Evolutionary conservation across 208 protist species (phyloP).

Genomic region (Vickermania spadyakhi): DNA sequence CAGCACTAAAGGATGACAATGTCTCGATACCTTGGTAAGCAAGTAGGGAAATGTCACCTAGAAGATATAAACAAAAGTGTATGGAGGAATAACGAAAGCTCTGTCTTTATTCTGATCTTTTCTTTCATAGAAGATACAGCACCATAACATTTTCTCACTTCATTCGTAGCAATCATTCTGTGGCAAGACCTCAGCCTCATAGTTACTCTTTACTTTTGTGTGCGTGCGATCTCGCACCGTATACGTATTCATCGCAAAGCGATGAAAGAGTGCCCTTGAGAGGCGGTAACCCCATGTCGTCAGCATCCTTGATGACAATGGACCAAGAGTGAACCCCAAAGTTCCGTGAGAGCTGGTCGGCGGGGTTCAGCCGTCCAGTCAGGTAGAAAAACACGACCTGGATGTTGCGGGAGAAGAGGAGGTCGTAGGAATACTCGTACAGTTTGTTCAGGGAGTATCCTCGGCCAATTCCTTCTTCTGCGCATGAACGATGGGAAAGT

Average conservation of each 20-base stretch:
- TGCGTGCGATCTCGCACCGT: no score
- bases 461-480: not conserved
- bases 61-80: no score
- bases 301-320: not conserved
- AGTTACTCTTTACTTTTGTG: no score
- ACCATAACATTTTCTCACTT: no score
- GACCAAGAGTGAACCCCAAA: not conserved
- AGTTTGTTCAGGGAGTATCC: conserved; percentile 2
- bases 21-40: no score
- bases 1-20: no score
- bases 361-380: not conserved
- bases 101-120: no score
- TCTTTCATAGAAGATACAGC: no score
- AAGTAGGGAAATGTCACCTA: no score
- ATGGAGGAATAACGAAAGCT: no score
- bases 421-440: not conserved
- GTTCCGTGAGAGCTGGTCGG: conserved; percentile 1
- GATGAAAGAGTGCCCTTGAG: not conserved
- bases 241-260: not conserved
- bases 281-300: not conserved
- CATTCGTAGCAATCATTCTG: no score
- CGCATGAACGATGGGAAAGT: not conserved
- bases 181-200: no score
- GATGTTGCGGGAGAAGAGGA: not conserved
- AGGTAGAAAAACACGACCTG: conserved; percentile 2